phyloP scores from a whole-genome alignment of 148 eudicot genomes.

The Rhododendron ferrugineum region DNA sequence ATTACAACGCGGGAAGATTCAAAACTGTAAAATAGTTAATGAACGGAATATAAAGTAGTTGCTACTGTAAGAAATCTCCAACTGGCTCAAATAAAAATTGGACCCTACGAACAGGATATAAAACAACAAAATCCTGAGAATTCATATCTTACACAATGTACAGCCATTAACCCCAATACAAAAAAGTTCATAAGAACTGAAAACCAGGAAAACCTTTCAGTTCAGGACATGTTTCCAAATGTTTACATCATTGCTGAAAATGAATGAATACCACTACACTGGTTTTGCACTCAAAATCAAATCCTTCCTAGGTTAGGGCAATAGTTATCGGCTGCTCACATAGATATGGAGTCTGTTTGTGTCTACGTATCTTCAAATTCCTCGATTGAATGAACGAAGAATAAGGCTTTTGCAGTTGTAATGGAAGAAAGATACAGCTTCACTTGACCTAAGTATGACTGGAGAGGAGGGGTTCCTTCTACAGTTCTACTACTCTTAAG shows the following conservation, averaged over 20 bases:
- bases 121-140: not conserved
- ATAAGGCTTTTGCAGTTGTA: not conserved
- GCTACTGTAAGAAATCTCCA: not conserved
- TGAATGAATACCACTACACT: not conserved
- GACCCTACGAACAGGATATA: not conserved
- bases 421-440: not conserved
- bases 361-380: not conserved
- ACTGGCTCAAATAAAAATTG: not conserved
- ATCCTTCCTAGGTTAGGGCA: not conserved
- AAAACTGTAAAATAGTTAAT: not conserved
- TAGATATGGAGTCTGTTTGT: no score
- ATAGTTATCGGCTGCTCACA: not conserved
- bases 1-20: not conserved
- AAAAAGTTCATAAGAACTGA: not conserved
- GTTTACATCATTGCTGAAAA: not conserved
- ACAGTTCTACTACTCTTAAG: not conserved
- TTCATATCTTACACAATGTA: not conserved
- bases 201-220: not conserved
- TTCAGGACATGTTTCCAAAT: not conserved
- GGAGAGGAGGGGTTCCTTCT: not conserved
- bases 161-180: not conserved
- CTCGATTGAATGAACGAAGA: not conserved
- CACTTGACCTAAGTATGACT: not conserved
- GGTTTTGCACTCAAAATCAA: not conserved
- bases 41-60: not conserved